Evolutionary conservation across 129 eudicot genomes (phyloP), one percentile per base, ranked within the genome.

Genomic region (Apium graveolens): DNA sequence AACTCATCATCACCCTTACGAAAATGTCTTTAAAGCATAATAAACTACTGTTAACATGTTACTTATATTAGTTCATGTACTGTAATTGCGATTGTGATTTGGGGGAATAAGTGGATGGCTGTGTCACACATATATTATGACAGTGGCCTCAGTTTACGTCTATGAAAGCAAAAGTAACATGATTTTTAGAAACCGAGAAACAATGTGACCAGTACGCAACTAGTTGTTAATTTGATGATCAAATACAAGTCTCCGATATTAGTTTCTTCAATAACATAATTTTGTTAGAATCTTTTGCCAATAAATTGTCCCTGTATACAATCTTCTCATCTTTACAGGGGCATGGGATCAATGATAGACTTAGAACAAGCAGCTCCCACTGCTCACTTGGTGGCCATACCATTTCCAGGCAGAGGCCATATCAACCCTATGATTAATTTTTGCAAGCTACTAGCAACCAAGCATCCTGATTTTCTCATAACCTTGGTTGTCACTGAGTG

Each of bases 331-430:
- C 27, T 55, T 55, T 57, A 57, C 65, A 57, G 37, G 37, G 26
- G 31, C 13, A 57, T 57, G 65, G 31, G 14, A n/a, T 57, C 65
- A n/a, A 57, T 2, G 65, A 7, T 57, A 57, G 57, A 49, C 29
- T 57, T 24, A 3, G 31, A 57, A 57, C 29, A n/a, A n/a, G n/a
- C 31, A 57, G 2, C 31, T 57, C 5, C n/a, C 27, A 7, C 65
- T 57, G 12, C 65, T 57, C 65, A 57, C 65, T 57, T 57, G 31
- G 82, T 89, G 24, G 89, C 84, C 45, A 44, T 91, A 26, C 96
- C 96, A 18, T 88, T 78, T 60, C 96, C 96, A 11, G 93, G 93
- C 17, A 80, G 97, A 70, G 93, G 97, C 74, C 97, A 91, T 85
- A 81, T 89, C 80, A 91, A 91, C 82, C 91, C 93, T 18, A 31